A percentile compares a stretch with the other conserved stretches of the same genome.
Evolutionary conservation across 2,329 filamentous ascomycete species (phyloP).

Genomic region (Fusarium oligoseptatum): DNA sequence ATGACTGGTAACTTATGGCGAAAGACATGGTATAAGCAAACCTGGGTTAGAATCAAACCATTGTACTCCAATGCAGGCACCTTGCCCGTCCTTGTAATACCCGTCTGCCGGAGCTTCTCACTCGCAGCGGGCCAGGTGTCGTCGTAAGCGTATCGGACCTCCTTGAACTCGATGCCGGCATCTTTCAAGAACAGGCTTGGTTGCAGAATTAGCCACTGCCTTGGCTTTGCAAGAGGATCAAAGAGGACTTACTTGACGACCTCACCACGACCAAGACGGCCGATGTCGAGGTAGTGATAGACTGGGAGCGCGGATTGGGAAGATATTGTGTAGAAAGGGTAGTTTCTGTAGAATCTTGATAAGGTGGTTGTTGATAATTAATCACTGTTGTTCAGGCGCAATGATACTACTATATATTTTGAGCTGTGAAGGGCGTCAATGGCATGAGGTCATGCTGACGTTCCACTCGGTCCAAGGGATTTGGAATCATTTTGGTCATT

Average conservation of each 20-base stretch:
- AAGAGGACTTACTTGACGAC: conserved; percentile 40
- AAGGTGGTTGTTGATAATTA: neutral
- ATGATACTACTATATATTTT: conserved; percentile 1
- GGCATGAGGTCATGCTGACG: conserved; percentile 7
- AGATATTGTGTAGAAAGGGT: conserved; percentile 1
- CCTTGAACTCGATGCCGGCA: conserved; percentile 29
- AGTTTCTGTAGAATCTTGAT: neutral
- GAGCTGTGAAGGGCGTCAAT: neutral
- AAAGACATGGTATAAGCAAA: neutral
- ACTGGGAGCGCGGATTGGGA: conserved; percentile 17
- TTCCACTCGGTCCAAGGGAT: neutral
- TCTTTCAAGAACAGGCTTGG: conserved; percentile 38
- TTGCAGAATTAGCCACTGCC: neutral
- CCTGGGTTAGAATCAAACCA: conserved; percentile 45
- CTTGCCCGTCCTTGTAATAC: conserved; percentile 48
- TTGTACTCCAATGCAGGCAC: conserved; percentile 54
- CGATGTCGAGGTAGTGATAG: conserved; percentile 46
- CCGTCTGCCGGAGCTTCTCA: conserved; percentile 45
- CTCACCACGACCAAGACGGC: conserved; percentile 46
- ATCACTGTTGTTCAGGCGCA: neutral
- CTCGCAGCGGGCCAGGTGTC: conserved; percentile 35
- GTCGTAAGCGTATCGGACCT: conserved; percentile 33
- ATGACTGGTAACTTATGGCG: rapidly evolving
- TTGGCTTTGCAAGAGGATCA: neutral
- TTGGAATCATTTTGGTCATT: conserved; percentile 1